Evolutionary conservation across 176 grass and related monocot genomes (phyloP).

Genomic region (Carex cristatella): DNA sequence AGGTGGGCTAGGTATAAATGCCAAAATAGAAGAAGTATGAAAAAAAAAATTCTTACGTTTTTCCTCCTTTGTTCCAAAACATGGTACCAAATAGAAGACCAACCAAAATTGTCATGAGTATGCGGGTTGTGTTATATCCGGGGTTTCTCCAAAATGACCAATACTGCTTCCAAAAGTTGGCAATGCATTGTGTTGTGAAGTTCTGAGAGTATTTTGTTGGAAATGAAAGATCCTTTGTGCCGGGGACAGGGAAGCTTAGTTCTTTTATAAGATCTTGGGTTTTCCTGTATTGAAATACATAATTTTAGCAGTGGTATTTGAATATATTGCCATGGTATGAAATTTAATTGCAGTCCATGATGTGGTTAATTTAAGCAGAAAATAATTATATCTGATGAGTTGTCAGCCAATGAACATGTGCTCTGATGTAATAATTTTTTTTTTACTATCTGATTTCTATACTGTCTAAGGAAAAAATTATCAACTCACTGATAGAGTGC

Average conservation of each 20-base stretch:
- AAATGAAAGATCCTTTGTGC: constrained; percentile 61
- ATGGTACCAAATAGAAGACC: constrained; percentile 81
- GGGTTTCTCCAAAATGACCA: constrained; percentile 95
- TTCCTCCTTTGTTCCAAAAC: constrained; percentile 70
- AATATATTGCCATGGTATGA: background rate
- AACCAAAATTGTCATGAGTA: constrained; percentile 56
- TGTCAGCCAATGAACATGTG: background rate
- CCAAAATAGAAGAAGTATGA: constrained; percentile 3
- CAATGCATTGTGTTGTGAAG: constrained; percentile 48
- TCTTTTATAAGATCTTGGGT: constrained; percentile 66
- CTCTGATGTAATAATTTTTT: background rate
- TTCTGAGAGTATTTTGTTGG: constrained; percentile 72
- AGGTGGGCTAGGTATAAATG: background rate
- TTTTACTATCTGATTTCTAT: background rate
- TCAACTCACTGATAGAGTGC: constrained; percentile 52
- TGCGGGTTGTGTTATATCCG: constrained; percentile 69
- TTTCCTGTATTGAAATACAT: constrained; percentile 28
- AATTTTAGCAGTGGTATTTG: background rate
- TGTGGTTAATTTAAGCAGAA: background rate
- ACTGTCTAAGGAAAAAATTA: constrained; percentile 13
- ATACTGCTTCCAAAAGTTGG: constrained; percentile 82
- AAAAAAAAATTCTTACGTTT: constrained; percentile 38
- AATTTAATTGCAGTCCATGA: background rate
- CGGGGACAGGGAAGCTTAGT: constrained; percentile 44
- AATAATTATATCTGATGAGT: background rate